Conservation (phyloP, 257 asterid species). For the Jasminum sambac region DNA sequence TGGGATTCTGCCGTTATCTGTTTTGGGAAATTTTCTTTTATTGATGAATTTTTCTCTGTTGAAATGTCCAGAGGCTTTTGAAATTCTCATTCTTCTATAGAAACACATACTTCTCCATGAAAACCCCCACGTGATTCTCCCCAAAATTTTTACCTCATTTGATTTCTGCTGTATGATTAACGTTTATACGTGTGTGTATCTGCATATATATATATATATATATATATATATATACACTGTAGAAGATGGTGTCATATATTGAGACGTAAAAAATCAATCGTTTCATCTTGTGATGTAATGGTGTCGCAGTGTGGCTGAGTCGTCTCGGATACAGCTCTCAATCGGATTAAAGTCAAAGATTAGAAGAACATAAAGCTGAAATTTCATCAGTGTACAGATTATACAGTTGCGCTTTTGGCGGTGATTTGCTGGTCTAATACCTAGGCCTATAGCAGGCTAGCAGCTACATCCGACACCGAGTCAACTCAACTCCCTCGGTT, state of each 20-base stretch:
- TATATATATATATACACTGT: not conserved
- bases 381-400: constrained; percentile 31
- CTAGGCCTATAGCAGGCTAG: constrained; percentile 13
- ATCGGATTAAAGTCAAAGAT: constrained; percentile 32
- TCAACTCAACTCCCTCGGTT: constrained; percentile 21
- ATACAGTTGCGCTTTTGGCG: constrained; percentile 23
- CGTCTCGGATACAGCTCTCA: constrained; percentile 31
- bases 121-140: constrained; percentile 23
- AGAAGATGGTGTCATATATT: constrained; percentile 1
- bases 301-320: constrained; percentile 42
- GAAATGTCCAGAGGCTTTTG: constrained; percentile 23
- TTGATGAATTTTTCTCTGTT: constrained; percentile 33
- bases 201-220: not conserved
- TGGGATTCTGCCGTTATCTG: constrained; percentile 37
- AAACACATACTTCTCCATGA: not conserved
- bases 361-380: constrained; percentile 32
- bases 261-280: constrained; percentile 20
- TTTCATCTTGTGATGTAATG: constrained; percentile 15
- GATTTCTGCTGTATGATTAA: not conserved
- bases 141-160: constrained; percentile 32
- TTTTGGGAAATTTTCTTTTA: constrained; percentile 42
- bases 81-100: constrained; percentile 16
- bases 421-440: constrained; percentile 35
- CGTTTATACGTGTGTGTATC: constrained; percentile 3
- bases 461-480: constrained; percentile 32